Evolutionary conservation across 1,139 yeast species (phyloP).

Genomic region (Yamadazyma diddensiae): DNA sequence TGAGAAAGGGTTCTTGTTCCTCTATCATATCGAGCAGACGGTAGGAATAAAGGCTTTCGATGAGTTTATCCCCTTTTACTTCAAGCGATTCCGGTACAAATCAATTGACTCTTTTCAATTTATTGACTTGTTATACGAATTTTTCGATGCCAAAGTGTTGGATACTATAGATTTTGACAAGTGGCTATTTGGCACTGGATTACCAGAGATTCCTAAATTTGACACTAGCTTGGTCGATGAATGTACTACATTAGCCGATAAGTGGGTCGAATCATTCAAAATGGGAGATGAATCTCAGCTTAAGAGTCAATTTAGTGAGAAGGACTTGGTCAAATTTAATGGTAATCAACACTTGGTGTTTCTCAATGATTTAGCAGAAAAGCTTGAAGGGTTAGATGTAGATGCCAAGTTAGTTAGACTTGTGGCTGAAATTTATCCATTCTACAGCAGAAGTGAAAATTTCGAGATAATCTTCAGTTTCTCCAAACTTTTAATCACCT

Average conservation of each 20-base stretch:
- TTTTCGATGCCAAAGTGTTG: slow-evolving; percentile 51
- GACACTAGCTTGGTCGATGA: slow-evolving; percentile 32
- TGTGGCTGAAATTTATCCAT: slow-evolving; percentile 25
- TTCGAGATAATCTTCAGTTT: slow-evolving; percentile 34
- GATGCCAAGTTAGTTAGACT: slow-evolving; percentile 16
- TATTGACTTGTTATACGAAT: slow-evolving; percentile 29
- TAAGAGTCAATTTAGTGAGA: slow-evolving; percentile 11
- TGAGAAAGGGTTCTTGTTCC: slow-evolving; percentile 36
- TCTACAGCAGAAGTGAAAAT: slow-evolving; percentile 23
- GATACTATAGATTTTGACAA: slow-evolving; percentile 74
- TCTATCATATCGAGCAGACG: slow-evolving; percentile 26
- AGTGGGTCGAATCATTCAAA: slow-evolving; percentile 21
- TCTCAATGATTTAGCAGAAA: slow-evolving; percentile 28
- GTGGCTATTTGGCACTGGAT: slow-evolving; percentile 31
- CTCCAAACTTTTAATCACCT: slow-evolving; percentile 29
- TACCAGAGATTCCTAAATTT: slow-evolving; percentile 29
- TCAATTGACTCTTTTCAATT: slow-evolving; percentile 32
- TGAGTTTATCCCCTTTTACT: slow-evolving; percentile 31
- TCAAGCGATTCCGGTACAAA: slow-evolving; percentile 27
- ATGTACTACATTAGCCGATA: slow-evolving; percentile 25
- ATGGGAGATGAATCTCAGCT: slow-evolving; percentile 5
- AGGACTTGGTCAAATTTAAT: slow-evolving; percentile 26
- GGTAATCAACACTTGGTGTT: slow-evolving; percentile 36
- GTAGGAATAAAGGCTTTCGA: slow-evolving; percentile 27
- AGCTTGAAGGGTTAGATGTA: slow-evolving; percentile 17